Conservation (phyloP, 2,329 filamentous ascomycete species). For the Diplodia scrobiculata region DNA sequence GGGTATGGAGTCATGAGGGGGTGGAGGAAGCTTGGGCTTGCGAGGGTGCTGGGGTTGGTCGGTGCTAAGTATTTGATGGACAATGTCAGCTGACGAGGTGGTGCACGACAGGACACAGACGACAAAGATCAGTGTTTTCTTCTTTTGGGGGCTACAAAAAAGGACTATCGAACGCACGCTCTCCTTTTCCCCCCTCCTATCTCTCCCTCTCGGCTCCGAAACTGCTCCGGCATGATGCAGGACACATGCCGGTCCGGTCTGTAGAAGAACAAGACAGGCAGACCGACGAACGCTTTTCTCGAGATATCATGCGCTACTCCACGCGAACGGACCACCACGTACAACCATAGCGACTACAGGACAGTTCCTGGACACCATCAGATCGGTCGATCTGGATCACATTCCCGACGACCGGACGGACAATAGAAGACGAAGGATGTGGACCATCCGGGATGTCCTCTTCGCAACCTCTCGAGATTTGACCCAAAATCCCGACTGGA, state of each 20-base stretch:
- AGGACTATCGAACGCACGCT: background rate
- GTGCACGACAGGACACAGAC: background rate
- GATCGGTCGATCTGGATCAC: background rate
- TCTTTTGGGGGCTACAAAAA: background rate
- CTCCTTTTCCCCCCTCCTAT: background rate
- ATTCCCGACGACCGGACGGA: background rate
- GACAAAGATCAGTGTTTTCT: background rate
- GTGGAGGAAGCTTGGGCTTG: background rate
- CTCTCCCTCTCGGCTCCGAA: background rate
- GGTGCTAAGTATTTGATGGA: background rate
- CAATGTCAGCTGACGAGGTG: background rate
- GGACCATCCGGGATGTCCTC: background rate
- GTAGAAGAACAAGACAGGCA: too few species aligned
- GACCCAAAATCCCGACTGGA: background rate
- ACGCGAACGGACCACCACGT: background rate
- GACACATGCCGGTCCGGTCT: conserved; percentile 1
- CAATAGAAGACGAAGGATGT: background rate
- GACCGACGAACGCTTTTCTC: background rate
- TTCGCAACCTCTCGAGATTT: background rate
- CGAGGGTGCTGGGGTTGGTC: background rate
- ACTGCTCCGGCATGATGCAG: conserved; percentile 5
- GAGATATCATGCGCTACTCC: background rate
- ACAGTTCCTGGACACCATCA: background rate
- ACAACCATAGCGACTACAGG: background rate
- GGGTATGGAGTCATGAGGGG: too few species aligned